Percentiles rank a stretch among this genome's conserved stretches.
Evolutionary conservation across 352 stramenopile genomes (phyloP).

Genomic region (Phytophthora constricta): DNA sequence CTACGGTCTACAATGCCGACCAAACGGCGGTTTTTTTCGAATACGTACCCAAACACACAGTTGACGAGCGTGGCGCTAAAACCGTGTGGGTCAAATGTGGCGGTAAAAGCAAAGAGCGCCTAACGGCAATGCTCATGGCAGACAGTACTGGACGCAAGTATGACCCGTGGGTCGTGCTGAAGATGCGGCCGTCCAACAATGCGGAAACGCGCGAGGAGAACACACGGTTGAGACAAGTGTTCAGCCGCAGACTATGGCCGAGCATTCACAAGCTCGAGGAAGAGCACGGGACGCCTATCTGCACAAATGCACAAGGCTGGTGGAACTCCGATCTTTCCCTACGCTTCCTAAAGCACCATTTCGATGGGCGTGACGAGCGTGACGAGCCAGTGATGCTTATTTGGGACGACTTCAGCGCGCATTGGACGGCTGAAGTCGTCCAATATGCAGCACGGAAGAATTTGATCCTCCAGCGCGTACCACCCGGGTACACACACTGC

Average conservation of each 20-base stretch:
- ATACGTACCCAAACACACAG: slow-evolving; percentile 29
- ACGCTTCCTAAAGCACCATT: slow-evolving; percentile 23
- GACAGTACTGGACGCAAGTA: slow-evolving; percentile 21
- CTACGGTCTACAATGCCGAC: slow-evolving; percentile 25
- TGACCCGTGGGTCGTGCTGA: slow-evolving; percentile 27
- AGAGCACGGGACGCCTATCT: slow-evolving; percentile 18
- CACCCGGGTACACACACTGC: neutral
- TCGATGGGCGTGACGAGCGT: slow-evolving; percentile 1
- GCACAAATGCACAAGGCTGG: slow-evolving; percentile 31
- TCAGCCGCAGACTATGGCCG: slow-evolving; percentile 31
- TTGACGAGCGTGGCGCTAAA: slow-evolving; percentile 10
- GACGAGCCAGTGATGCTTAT: slow-evolving; percentile 25
- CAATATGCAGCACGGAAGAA: slow-evolving; percentile 13
- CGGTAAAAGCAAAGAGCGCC: slow-evolving; percentile 26
- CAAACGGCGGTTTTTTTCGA: slow-evolving; percentile 44
- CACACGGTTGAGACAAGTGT: slow-evolving; percentile 22
- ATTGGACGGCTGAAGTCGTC: slow-evolving; percentile 28
- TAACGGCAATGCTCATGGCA: slow-evolving; percentile 24
- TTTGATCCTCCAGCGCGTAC: slow-evolving; percentile 15
- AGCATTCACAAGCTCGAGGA: slow-evolving; percentile 21
- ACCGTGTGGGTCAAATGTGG: slow-evolving; percentile 31
- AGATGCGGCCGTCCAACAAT: slow-evolving; percentile 17
- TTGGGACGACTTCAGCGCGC: slow-evolving; percentile 31
- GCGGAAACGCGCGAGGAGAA: slow-evolving; percentile 22
- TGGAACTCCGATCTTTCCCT: slow-evolving; percentile 24